A percentile compares a stretch with the other conserved stretches of the same genome.
Evolutionary conservation across 1,139 yeast genomes (phyloP).

Genomic region (Debaryomycetaceae sp.): DNA sequence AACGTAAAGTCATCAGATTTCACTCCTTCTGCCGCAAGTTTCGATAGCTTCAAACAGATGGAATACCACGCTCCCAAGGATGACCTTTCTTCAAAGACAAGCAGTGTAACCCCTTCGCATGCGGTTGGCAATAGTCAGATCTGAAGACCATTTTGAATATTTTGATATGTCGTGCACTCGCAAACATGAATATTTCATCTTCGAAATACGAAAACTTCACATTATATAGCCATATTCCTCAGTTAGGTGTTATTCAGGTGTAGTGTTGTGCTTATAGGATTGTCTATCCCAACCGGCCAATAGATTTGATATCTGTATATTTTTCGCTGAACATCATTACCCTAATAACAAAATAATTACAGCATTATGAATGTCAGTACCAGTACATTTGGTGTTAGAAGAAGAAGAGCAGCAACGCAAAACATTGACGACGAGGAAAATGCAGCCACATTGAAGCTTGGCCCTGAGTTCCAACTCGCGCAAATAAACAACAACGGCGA

Average conservation of each 20-base stretch:
- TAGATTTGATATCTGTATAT: too few relatives aligned
- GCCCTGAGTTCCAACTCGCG: conserved; percentile 83
- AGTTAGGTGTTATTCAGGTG: neutral
- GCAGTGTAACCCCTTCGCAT: neutral
- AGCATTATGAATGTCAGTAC: conserved; percentile 77
- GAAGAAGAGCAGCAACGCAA: conserved; percentile 55
- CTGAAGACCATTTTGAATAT: neutral
- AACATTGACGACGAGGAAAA: conserved; percentile 83
- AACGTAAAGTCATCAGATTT: conserved; percentile 12
- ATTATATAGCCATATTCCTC: neutral
- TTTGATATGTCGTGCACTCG: neutral
- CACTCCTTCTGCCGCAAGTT: neutral
- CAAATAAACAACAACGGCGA: conserved; percentile 82
- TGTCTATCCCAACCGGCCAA: too few relatives aligned
- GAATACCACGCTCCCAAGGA: neutral
- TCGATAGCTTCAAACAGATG: neutral
- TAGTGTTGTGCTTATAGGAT: neutral
- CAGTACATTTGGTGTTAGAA: conserved; percentile 80
- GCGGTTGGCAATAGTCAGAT: neutral
- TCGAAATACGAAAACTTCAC: neutral
- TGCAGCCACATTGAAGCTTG: conserved; percentile 79
- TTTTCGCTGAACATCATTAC: too few relatives aligned
- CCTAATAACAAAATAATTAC: too few relatives aligned
- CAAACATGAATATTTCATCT: neutral
- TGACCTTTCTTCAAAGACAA: neutral